phyloP scores from a whole-genome alignment of 495 filamentous ascomycete species.

The Aspergillus cavernicola region DNA sequence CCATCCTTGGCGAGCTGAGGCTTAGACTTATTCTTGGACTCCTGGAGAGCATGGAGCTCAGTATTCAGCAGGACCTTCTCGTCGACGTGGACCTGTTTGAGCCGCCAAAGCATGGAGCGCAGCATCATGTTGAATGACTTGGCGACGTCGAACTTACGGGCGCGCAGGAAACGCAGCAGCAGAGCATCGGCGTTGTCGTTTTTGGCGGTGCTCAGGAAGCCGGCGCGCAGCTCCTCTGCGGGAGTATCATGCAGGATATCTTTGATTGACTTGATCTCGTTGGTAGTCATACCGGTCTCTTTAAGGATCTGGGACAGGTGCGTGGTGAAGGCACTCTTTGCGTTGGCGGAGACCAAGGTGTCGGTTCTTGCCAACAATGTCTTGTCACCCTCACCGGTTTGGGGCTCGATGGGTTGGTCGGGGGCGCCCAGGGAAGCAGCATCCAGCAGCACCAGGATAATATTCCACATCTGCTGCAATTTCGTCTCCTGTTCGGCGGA shows the following conservation, averaged over 20 bases:
- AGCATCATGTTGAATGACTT: conserved; percentile 89
- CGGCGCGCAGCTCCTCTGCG: conserved; percentile 66
- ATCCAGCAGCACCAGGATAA: conserved; percentile 70
- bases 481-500: conserved; percentile 80
- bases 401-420: conserved; percentile 15
- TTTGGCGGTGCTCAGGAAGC: conserved; percentile 84
- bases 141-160: conserved; percentile 91
- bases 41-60: conserved; percentile 60
- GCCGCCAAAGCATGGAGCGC: conserved; percentile 83
- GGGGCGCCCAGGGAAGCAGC: conserved; percentile 19
- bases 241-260: conserved; percentile 39
- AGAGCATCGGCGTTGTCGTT: conserved; percentile 88
- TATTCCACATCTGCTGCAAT: conserved; percentile 75
- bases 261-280: conserved; percentile 31
- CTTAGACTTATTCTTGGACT: conserved; percentile 51
- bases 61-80: conserved; percentile 74
- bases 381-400: conserved; percentile 4
- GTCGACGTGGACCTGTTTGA: conserved; percentile 74
- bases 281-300: conserved; percentile 21
- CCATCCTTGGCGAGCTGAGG: conserved; percentile 56
- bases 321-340: conserved; percentile 11
- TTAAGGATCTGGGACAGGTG: conserved; percentile 21
- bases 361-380: conserved; percentile 22
- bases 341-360: conserved; percentile 25
- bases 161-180: conserved; percentile 84